Conservation (phyloP, 2,329 filamentous ascomycete species). For the Alternaria panax region DNA sequence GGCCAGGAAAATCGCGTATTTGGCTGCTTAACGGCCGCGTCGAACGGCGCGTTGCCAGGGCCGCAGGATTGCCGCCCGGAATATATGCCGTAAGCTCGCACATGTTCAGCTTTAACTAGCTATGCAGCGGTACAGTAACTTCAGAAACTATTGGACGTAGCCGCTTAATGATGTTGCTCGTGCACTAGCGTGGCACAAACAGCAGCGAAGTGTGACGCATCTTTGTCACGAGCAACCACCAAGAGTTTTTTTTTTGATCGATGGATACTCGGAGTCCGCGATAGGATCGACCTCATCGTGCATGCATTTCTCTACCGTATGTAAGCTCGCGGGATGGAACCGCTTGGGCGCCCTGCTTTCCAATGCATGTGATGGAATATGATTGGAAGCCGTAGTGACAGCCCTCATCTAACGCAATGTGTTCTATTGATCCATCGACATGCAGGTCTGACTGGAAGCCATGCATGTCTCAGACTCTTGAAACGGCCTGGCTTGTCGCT, state of each 20-base stretch:
- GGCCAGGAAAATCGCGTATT: conserved; percentile 22
- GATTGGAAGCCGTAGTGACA: conserved; percentile 14
- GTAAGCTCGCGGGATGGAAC: conserved; percentile 30
- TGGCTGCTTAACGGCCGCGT: conserved; percentile 29
- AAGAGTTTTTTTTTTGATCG: conserved; percentile 1
- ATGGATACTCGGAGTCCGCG: conserved; percentile 10
- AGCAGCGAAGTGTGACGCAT: conserved; percentile 6
- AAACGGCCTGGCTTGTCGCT: conserved; percentile 15
- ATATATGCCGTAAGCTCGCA: conserved; percentile 30
- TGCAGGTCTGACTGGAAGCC: conserved; percentile 19
- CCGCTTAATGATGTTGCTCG: conserved; percentile 23
- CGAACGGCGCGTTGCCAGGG: conserved; percentile 30
- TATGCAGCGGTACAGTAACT: conserved; percentile 11
- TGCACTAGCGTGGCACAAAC: conserved; percentile 19
- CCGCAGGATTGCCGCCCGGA: conserved; percentile 30
- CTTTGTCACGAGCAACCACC: conserved; percentile 4
- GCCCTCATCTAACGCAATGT: conserved; percentile 19
- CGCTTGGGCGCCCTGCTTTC: conserved; percentile 23
- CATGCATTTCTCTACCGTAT: conserved; percentile 2
- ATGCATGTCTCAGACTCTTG: conserved; percentile 9
- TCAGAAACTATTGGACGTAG: conserved; percentile 10
- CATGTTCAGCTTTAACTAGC: conserved; percentile 9
- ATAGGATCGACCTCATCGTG: conserved; percentile 10
- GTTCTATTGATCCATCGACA: conserved; percentile 9
- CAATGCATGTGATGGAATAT: conserved; percentile 8